Conservation (phyloP, 345 rosid genomes). For the Geranium rotundifolium region DNA sequence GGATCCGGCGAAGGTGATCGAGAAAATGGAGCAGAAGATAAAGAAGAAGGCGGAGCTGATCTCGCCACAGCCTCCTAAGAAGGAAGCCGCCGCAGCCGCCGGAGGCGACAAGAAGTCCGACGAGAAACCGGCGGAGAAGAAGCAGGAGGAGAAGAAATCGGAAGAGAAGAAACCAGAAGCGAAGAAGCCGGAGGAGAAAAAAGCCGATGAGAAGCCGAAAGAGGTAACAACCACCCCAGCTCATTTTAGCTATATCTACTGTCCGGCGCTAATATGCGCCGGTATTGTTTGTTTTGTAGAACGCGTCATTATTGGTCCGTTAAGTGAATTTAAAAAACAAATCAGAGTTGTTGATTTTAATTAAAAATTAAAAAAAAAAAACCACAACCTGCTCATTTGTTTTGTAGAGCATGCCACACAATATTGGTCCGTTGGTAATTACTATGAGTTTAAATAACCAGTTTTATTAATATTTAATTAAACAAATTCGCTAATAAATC, state of each 20-base stretch:
- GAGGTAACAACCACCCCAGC: conserved; percentile 6
- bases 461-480: too few relatives aligned
- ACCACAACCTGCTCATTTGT: too few relatives aligned
- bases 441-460: too few relatives aligned
- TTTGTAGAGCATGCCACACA: too few relatives aligned
- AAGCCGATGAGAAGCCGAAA: conserved; percentile 15
- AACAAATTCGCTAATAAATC: not conserved
- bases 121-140: conserved; percentile 31
- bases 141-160: conserved; percentile 11
- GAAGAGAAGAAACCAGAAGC: conserved; percentile 9
- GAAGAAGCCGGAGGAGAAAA: conserved; percentile 29
- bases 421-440: too few relatives aligned
- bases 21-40: conserved; percentile 21
- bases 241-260: too few relatives aligned
- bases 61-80: conserved; percentile 24
- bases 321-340: too few relatives aligned
- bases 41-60: conserved; percentile 27
- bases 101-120: conserved; percentile 1
- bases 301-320: too few relatives aligned
- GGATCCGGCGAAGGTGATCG: conserved; percentile 24
- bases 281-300: too few relatives aligned
- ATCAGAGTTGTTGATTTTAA: too few relatives aligned
- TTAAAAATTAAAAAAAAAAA: too few relatives aligned
- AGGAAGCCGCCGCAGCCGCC: conserved; percentile 13
- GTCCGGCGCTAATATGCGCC: too few relatives aligned